A percentile compares a stretch with the other conserved stretches of the same genome.
phyloP scores from a whole-genome alignment of 352 stramenopile species.

The Phytophthora palmivora region DNA sequence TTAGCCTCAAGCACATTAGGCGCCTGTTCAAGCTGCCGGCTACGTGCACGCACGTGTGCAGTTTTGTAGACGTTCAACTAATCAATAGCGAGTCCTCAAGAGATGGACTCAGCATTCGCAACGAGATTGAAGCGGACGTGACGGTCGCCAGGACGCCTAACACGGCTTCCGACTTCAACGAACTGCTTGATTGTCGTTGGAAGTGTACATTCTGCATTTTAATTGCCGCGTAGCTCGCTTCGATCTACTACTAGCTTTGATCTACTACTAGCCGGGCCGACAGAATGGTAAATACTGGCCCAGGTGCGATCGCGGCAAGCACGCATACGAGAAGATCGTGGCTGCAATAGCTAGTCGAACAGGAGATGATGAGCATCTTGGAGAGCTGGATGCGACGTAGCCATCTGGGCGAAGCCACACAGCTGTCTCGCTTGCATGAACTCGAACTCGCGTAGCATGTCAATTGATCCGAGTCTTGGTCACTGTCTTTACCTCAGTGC shows the following conservation, averaged over 20 bases:
- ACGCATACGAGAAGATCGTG: background rate
- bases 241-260: conserved; percentile 12
- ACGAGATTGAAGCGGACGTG: background rate
- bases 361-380: background rate
- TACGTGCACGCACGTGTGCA: no score
- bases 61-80: no score
- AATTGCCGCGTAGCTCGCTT: conserved; percentile 9
- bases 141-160: background rate
- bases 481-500: background rate
- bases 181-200: conserved; percentile 1
- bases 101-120: background rate
- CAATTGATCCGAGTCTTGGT: no score
- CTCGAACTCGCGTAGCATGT: no score
- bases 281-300: background rate
- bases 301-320: conserved; percentile 3
- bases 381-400: conserved; percentile 5
- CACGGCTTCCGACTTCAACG: background rate
- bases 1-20: no score
- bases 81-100: background rate
- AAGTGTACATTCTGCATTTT: background rate
- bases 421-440: background rate
- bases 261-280: conserved; percentile 9
- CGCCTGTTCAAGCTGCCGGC: no score
- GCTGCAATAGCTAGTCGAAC: conserved; percentile 5
- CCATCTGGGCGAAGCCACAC: background rate